A percentile compares a stretch with the other conserved stretches of the same genome.
These are phyloP conservation scores for Pelargonium citronellum DNA, from an alignment of 441 rosid species.

Conservation along the genomic window DNA sequence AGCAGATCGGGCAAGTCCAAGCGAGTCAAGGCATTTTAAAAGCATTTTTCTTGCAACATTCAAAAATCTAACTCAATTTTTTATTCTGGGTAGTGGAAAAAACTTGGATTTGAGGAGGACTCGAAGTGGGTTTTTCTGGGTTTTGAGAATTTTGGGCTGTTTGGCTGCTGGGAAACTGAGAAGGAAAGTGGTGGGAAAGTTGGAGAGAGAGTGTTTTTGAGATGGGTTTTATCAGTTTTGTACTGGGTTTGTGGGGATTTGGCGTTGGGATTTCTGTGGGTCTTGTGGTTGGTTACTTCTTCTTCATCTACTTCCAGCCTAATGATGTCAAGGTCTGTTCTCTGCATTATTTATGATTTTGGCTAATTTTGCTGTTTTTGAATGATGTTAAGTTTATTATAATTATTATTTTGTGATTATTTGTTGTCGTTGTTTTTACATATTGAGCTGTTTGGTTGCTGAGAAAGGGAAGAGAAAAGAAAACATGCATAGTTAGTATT, in stretches of 20 bases:
- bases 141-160: conserved; percentile 5
- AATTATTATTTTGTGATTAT: background rate
- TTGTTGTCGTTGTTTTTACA: background rate
- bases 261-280: conserved; percentile 78
- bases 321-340: conserved; percentile 60
- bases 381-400: background rate
- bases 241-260: conserved; percentile 73
- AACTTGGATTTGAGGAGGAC: background rate
- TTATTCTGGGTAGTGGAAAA: background rate
- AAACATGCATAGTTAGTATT: background rate
- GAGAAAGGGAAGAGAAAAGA: background rate
- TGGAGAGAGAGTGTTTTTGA: conserved; percentile 1
- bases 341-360: background rate
- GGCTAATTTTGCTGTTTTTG: background rate
- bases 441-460: background rate
- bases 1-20: no score
- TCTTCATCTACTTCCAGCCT: conserved; percentile 76
- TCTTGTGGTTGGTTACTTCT: conserved; percentile 62
- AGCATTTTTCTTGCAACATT: no score
- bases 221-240: conserved; percentile 57
- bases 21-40: no score
- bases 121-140: conserved; percentile 2
- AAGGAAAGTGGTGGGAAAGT: background rate
- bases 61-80: background rate
- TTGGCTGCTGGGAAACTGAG: conserved; percentile 18